phyloP scores from a whole-genome alignment of 768 basidiomycete species.

The Trametopsis cervina region DNA sequence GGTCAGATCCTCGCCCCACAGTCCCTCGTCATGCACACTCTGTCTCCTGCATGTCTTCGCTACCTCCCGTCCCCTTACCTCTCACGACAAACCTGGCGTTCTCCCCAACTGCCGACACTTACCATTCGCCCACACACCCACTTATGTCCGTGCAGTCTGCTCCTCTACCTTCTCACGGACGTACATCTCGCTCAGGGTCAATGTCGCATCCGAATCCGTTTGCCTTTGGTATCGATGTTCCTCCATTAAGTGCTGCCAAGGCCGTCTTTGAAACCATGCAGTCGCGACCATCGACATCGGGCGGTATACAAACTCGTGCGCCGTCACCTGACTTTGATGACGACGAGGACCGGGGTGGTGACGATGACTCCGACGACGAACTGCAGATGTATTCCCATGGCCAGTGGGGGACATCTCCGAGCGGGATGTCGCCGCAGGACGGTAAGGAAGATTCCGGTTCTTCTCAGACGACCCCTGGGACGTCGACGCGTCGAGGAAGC shows the following conservation, averaged over 20 bases:
- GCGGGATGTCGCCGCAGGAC: neutral
- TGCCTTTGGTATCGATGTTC: conserved; percentile 21
- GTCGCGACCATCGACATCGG: conserved; percentile 23
- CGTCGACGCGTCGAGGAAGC: conserved; percentile 12
- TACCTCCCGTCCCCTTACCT: conserved; percentile 13
- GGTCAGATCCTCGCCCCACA: conserved; percentile 3
- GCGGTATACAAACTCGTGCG: conserved; percentile 17
- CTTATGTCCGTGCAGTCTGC: conserved; percentile 19
- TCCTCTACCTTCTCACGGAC: conserved; percentile 14
- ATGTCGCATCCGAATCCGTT: conserved; percentile 26
- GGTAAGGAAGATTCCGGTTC: neutral
- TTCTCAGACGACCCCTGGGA: neutral
- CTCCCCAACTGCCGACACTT: conserved; percentile 14
- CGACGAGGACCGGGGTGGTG: conserved; percentile 19
- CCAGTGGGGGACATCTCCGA: neutral
- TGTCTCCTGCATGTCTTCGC: conserved; percentile 3
- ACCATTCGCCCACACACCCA: conserved; percentile 29
- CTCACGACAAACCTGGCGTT: conserved; percentile 13
- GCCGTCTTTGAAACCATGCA: conserved; percentile 16
- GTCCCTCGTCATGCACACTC: conserved; percentile 8
- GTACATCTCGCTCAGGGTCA: conserved; percentile 27
- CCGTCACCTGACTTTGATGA: conserved; percentile 29
- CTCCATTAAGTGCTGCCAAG: conserved; percentile 15
- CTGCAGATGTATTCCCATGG: neutral
- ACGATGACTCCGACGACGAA: conserved; percentile 24